These are phyloP conservation scores for Simplicillium aogashimaense DNA, from an alignment of 2,329 filamentous ascomycete species.

Conservation along the genomic window DNA sequence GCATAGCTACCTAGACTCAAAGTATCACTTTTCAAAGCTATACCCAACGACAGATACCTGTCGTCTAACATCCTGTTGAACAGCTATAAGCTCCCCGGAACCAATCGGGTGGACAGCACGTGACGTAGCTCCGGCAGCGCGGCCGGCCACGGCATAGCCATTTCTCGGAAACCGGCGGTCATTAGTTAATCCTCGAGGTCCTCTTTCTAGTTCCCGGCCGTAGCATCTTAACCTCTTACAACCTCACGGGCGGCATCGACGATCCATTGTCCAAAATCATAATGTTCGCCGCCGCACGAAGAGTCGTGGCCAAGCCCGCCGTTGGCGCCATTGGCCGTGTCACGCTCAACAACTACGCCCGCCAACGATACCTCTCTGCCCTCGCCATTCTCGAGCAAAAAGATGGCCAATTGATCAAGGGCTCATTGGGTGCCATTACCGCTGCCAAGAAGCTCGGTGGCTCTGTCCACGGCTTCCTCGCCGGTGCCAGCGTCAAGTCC, in stretches of 20 bases:
- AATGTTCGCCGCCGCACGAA: slow-evolving; percentile 21
- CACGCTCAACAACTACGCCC: slow-evolving; percentile 19
- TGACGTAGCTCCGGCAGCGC: too few species aligned
- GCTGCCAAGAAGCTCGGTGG: slow-evolving; percentile 83
- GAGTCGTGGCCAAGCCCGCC: slow-evolving; percentile 15
- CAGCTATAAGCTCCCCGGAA: too few species aligned
- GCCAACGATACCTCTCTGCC: slow-evolving; percentile 61
- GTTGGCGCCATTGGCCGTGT: slow-evolving; percentile 16
- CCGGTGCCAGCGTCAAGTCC: slow-evolving; percentile 65
- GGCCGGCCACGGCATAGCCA: too few species aligned
- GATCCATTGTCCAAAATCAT: slow-evolving; percentile 6
- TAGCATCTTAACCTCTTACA: too few species aligned
- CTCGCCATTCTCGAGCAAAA: slow-evolving; percentile 88
- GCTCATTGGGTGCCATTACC: slow-evolving; percentile 75
- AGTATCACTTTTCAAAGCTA: too few species aligned
- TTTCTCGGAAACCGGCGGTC: too few species aligned
- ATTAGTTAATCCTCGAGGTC: too few species aligned
- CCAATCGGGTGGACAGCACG: too few species aligned
- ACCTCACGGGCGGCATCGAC: not conserved
- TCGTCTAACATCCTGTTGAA: too few species aligned
- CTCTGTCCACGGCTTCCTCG: slow-evolving; percentile 75
- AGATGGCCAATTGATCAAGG: slow-evolving; percentile 74
- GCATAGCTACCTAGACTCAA: too few species aligned
- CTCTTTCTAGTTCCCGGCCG: too few species aligned
- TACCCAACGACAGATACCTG: too few species aligned